These are phyloP conservation scores for Noccaea caerulescens DNA, from an alignment of 345 rosid species.

Conservation along the genomic window DNA sequence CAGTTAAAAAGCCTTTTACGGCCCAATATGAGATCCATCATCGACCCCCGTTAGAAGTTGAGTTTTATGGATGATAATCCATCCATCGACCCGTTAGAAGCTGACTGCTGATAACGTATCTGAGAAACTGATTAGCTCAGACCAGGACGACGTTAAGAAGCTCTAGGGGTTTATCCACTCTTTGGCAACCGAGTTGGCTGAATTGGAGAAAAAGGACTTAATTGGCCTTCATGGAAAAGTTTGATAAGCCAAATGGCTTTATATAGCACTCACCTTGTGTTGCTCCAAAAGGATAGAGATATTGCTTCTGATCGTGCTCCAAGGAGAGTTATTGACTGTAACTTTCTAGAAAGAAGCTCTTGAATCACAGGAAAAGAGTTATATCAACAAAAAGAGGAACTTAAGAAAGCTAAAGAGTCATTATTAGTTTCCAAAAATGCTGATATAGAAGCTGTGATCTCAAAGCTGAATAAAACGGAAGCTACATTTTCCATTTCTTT, in stretches of 20 bases:
- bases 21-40: too few relatives aligned
- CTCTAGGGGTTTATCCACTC: constrained; percentile 57
- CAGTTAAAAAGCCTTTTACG: too few relatives aligned
- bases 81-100: too few relatives aligned
- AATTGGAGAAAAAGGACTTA: constrained; percentile 62
- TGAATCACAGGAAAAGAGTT: constrained; percentile 51
- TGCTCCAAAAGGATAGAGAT: constrained; percentile 57
- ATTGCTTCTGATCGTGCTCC: constrained; percentile 55
- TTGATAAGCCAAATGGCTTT: constrained; percentile 60
- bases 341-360: constrained; percentile 61
- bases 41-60: too few relatives aligned
- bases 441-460: constrained; percentile 59
- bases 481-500: constrained; percentile 16
- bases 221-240: constrained; percentile 51
- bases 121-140: constrained; percentile 52
- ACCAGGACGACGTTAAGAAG: constrained; percentile 55
- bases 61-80: too few relatives aligned
- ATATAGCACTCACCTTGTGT: constrained; percentile 55
- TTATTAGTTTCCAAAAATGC: constrained; percentile 58
- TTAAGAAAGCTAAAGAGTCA: constrained; percentile 62
- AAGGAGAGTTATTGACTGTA: constrained; percentile 52
- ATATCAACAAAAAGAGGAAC: constrained; percentile 54
- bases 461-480: constrained; percentile 67
- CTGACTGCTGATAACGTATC: constrained; percentile 54
- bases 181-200: constrained; percentile 57